Percentiles rank a stretch among this genome's conserved stretches.
Conservation (phyloP, 2,329 filamentous ascomycete species). For the Ophiostoma perfectum region DNA sequence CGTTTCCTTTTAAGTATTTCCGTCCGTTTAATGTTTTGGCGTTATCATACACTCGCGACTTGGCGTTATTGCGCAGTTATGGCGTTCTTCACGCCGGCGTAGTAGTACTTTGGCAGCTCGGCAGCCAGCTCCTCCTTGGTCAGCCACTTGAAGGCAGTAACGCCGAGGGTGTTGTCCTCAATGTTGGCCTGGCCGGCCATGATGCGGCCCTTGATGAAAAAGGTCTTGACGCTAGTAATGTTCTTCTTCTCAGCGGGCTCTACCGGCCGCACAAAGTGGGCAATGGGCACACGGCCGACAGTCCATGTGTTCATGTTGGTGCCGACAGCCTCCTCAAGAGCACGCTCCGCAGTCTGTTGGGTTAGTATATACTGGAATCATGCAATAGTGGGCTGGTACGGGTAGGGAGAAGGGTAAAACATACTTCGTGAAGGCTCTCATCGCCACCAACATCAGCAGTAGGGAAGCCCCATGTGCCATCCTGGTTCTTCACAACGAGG, state of each 20-base stretch:
- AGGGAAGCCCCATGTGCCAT: slow-evolving; percentile 77
- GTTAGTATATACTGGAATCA: not conserved
- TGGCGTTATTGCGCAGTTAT: slow-evolving; percentile 61
- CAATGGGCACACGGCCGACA: slow-evolving; percentile 82
- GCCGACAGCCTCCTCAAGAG: slow-evolving; percentile 71
- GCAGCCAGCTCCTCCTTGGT: slow-evolving; percentile 79
- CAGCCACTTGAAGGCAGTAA: slow-evolving; percentile 86
- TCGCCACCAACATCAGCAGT: slow-evolving; percentile 60
- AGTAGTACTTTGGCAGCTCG: slow-evolving; percentile 64
- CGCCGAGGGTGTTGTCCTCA: slow-evolving; percentile 61
- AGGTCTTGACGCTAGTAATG: slow-evolving; percentile 69
- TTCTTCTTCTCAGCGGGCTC: slow-evolving; percentile 35
- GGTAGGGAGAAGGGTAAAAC: slow-evolving; percentile 30
- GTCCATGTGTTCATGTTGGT: slow-evolving; percentile 99
- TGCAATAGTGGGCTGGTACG: too few species aligned
- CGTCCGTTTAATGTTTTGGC: not conserved
- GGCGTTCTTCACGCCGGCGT: slow-evolving; percentile 72
- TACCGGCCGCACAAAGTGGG: slow-evolving; percentile 61
- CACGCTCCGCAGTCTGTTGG: slow-evolving; percentile 69
- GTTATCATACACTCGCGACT: slow-evolving; percentile 7
- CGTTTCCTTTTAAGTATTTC: not conserved
- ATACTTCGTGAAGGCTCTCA: slow-evolving; percentile 78
- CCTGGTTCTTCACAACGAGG: slow-evolving; percentile 68
- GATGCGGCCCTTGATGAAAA: slow-evolving; percentile 94
- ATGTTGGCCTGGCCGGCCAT: slow-evolving; percentile 94